Evolutionary conservation across 2,329 filamentous ascomycete species (phyloP), one percentile per base, ranked within the genome.

Genomic region (Penicillium sp.): DNA sequence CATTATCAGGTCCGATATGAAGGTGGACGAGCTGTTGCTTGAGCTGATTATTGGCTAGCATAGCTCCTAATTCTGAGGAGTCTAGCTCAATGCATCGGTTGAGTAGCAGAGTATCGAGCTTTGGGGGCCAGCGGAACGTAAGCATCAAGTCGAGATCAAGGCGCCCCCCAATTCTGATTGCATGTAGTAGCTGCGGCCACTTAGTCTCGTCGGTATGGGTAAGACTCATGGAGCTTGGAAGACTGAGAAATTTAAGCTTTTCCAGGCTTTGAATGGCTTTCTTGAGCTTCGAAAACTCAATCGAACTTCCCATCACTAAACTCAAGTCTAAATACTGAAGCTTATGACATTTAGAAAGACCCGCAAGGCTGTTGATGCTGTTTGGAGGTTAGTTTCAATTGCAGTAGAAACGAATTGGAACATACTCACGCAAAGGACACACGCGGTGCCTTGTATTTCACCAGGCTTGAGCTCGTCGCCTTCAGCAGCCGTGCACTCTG

Each of bases 401-500:
- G 24, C 14, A 33, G 44, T 24, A 19, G 23, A 19, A 2, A 9
- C 14, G 24, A 2, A 1, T 46, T 11, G 13, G 18, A 24, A 33
- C 11, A 21, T 8, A 70, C 77, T 66, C 62, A 79, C 75, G 79
- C 80, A 61, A 87, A 87, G 3, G 79, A 81, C 4, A 81, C 77
- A 55, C 82, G 81, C 1, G 85, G 85, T 1, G 84, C 83, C 43
- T 80, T 67, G 64, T 87, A 86, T n/a, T 71, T 67, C 56, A 81
- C 74, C 16, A 87, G 65, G 2, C 73, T 78, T 5, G 71, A 67
- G 56, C 83, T 85, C 1, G 82, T 78, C 46, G 82, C 74, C 21
- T 81, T 77, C 3, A 87, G 71, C 7, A 87, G 68, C 28, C 83
- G 78, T 18, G 83, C 81, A 0, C 84, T 87, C 9, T 79, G 69